Evolutionary conservation across 352 stramenopile genomes (phyloP).

Genomic region (Globisporangium echinulatum): DNA sequence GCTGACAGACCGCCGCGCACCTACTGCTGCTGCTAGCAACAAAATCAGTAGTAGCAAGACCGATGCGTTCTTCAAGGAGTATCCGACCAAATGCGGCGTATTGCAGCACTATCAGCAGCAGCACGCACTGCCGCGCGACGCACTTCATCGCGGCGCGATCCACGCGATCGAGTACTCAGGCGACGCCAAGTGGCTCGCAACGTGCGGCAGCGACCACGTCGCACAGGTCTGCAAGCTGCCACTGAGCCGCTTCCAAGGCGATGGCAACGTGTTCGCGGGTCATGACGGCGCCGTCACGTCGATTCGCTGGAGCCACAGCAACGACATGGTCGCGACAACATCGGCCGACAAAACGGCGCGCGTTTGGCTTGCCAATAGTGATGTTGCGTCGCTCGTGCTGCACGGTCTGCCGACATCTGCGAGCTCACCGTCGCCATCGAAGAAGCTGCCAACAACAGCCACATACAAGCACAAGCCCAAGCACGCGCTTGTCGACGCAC

Average conservation of each 20-base stretch:
- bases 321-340: conserved; percentile 60
- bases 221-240: conserved; percentile 62
- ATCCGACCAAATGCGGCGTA: conserved; percentile 49
- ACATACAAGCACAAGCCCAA: conserved; percentile 3
- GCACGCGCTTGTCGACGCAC: conserved; percentile 56
- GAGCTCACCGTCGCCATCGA: conserved; percentile 18
- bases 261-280: conserved; percentile 60
- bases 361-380: conserved; percentile 58
- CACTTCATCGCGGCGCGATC: conserved; percentile 63
- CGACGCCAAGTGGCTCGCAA: conserved; percentile 71
- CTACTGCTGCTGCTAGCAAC: conserved; percentile 12
- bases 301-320: conserved; percentile 75
- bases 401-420: conserved; percentile 26
- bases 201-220: conserved; percentile 53
- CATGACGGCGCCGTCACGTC: conserved; percentile 57
- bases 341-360: conserved; percentile 63
- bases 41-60: conserved; percentile 7
- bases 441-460: not conserved
- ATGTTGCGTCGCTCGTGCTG: conserved; percentile 52
- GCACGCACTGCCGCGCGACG: conserved; percentile 39
- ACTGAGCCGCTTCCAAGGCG: conserved; percentile 60
- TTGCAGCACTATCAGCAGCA: conserved; percentile 57
- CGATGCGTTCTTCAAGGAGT: conserved; percentile 56
- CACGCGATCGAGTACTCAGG: conserved; percentile 69
- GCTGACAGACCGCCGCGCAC: conserved; percentile 14